phyloP scores from a whole-genome alignment of 192 early-diverging fungal genomes.

The Coemansia erecta region DNA sequence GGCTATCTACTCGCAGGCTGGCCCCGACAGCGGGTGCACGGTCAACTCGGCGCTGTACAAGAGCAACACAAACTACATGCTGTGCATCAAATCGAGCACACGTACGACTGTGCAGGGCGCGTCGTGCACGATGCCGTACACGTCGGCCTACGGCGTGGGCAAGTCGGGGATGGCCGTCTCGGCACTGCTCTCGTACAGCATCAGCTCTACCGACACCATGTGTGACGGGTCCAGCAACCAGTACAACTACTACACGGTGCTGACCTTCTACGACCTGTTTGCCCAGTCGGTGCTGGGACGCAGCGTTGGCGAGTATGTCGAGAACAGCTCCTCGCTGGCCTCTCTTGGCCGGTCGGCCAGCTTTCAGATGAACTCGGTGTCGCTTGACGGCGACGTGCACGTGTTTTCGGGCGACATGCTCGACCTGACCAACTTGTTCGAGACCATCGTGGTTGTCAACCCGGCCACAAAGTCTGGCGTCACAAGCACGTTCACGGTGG shows the following conservation, averaged over 20 bases:
- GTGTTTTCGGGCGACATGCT: conserved; percentile 17
- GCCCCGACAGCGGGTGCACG: neutral
- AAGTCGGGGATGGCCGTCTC: conserved; percentile 3
- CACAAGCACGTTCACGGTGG: neutral
- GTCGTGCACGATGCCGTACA: conserved; percentile 30
- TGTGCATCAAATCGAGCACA: conserved; percentile 5
- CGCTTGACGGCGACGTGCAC: neutral
- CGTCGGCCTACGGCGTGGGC: conserved; percentile 20
- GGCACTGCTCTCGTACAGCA: conserved; percentile 33
- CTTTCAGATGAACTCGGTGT: conserved; percentile 16
- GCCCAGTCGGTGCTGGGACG: conserved; percentile 17
- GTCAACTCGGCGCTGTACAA: conserved; percentile 12
- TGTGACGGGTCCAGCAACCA: conserved; percentile 12
- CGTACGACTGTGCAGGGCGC: neutral
- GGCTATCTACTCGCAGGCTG: conserved; percentile 2
- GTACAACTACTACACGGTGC: conserved; percentile 27
- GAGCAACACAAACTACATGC: conserved; percentile 6
- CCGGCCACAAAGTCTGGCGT: neutral
- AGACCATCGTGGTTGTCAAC: neutral
- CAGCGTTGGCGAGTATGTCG: conserved; percentile 16
- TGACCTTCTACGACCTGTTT: conserved; percentile 33
- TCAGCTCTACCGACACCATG: conserved; percentile 10
- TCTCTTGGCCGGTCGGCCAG: neutral
- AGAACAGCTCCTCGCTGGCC: neutral
- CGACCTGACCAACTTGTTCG: neutral